Evolutionary conservation across 1,284 basidiomycete genomes (phyloP).

Genomic region (Papiliotrema flavescens): DNA sequence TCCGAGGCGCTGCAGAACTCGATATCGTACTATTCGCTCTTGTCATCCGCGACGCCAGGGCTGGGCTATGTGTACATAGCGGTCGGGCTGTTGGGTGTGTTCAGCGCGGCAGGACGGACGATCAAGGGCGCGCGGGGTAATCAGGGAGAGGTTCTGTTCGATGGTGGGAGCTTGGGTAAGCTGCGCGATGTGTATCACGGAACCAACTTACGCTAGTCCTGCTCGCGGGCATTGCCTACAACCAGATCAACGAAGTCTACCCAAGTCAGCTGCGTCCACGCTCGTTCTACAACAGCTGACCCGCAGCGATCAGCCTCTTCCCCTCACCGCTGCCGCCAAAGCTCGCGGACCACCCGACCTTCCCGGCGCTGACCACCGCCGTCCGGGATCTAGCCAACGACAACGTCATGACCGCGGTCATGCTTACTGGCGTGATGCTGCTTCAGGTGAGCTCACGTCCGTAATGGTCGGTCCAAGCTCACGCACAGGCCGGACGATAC

Average conservation of each 20-base stretch:
- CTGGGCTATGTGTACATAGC: constrained; percentile 39
- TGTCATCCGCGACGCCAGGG: constrained; percentile 24
- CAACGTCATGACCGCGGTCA: constrained; percentile 46
- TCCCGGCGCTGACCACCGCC: constrained; percentile 30
- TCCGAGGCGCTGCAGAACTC: constrained; percentile 33
- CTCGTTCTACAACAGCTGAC: neutral
- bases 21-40: constrained; percentile 40
- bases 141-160: constrained; percentile 43
- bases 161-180: constrained; percentile 43
- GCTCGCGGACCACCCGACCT: constrained; percentile 28
- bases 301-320: constrained; percentile 32
- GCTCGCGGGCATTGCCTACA: constrained; percentile 40
- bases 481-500: constrained; percentile 38
- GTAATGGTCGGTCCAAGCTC: neutral
- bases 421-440: constrained; percentile 47
- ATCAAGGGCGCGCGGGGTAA: constrained; percentile 29
- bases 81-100: constrained; percentile 25
- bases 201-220: constrained; percentile 25
- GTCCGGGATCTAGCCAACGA: constrained; percentile 44
- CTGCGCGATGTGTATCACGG: neutral
- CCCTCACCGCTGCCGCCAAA: constrained; percentile 29
- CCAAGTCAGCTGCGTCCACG: constrained; percentile 26
- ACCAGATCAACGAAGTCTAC: constrained; percentile 37
- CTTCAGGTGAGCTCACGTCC: constrained; percentile 32
- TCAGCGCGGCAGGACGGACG: constrained; percentile 30